A percentile compares a stretch with the other conserved stretches of the same genome.
phyloP scores from a whole-genome alignment of 2,329 filamentous ascomycete species.

The Zopfia rhizophila region DNA sequence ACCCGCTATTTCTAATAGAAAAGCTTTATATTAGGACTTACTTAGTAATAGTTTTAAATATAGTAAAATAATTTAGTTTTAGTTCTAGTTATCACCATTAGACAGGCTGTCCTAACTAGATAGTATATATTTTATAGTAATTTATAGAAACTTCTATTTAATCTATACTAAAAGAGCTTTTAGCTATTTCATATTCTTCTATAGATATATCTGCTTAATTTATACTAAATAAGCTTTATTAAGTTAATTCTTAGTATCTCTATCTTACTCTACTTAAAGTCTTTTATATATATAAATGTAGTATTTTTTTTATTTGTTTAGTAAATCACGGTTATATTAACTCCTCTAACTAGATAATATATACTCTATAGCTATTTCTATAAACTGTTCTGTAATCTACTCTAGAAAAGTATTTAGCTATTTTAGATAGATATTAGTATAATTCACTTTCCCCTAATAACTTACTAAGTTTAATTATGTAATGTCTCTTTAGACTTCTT shows the following conservation, averaged over 20 bases:
- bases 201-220: background rate
- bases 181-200: conserved; percentile 3
- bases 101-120: conserved; percentile 5
- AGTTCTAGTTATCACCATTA: conserved; percentile 1
- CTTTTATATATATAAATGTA: conserved; percentile 5
- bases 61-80: background rate
- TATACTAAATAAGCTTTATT: background rate
- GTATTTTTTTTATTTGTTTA: conserved; percentile 5
- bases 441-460: conserved; percentile 6
- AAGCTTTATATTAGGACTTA: conserved; percentile 1
- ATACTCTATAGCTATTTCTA: conserved; percentile 9
- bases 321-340: conserved; percentile 9
- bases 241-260: background rate
- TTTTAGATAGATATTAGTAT: conserved; percentile 4
- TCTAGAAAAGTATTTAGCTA: conserved; percentile 9
- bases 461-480: conserved; percentile 1
- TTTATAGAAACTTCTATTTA: conserved; percentile 8
- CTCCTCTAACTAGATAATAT: conserved; percentile 4
- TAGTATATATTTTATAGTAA: conserved; percentile 5
- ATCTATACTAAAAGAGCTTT: conserved; percentile 7
- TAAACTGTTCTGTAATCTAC: conserved; percentile 8
- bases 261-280: conserved; percentile 4
- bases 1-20: conserved; percentile 1
- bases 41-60: conserved; percentile 6
- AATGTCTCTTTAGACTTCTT: background rate